phyloP scores from a whole-genome alignment of 2,329 filamentous ascomycete genomes.

The Monilinia aucupariae region DNA sequence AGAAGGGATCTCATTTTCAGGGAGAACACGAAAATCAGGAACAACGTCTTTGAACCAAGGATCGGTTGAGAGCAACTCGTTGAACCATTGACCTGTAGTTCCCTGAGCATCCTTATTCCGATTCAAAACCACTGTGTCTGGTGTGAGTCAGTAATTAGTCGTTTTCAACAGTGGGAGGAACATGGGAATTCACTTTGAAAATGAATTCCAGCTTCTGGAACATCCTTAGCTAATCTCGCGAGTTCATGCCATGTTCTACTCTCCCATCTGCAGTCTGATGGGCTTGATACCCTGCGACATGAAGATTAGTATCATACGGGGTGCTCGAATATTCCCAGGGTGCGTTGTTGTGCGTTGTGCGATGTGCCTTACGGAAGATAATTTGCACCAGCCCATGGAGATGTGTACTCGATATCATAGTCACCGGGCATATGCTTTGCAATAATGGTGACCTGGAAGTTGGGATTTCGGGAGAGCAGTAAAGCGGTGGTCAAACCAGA shows the following conservation, averaged over 20 bases:
- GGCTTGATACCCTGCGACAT: slow-evolving; percentile 21
- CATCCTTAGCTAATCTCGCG: slow-evolving; percentile 53
- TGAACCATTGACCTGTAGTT: slow-evolving; percentile 43
- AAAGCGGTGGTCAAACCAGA: slow-evolving; percentile 61
- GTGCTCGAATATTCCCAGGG: not conserved
- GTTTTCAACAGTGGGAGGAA: not conserved
- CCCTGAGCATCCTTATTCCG: slow-evolving; percentile 26
- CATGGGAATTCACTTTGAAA: slow-evolving; percentile 53
- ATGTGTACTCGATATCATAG: slow-evolving; percentile 85
- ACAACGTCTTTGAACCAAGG: slow-evolving; percentile 72
- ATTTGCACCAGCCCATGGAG: slow-evolving; percentile 84
- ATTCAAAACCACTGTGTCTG: slow-evolving; percentile 50
- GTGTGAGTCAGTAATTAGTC: not conserved
- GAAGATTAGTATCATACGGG: slow-evolving; percentile 31
- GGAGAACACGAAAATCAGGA: slow-evolving; percentile 62
- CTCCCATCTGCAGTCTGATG: slow-evolving; percentile 48
- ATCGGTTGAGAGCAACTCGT: slow-evolving; percentile 59
- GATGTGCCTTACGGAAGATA: slow-evolving; percentile 58
- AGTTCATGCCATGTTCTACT: slow-evolving; percentile 59
- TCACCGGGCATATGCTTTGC: slow-evolving; percentile 92
- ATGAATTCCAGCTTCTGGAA: slow-evolving; percentile 75
- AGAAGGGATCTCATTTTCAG: slow-evolving; percentile 51
- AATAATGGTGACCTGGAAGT: slow-evolving; percentile 61
- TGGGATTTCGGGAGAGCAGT: slow-evolving; percentile 50
- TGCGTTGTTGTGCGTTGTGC: not conserved